Base-by-base conservation (phyloP, 768 basidiomycete genomes). In the Calocera viscosa region DNA sequence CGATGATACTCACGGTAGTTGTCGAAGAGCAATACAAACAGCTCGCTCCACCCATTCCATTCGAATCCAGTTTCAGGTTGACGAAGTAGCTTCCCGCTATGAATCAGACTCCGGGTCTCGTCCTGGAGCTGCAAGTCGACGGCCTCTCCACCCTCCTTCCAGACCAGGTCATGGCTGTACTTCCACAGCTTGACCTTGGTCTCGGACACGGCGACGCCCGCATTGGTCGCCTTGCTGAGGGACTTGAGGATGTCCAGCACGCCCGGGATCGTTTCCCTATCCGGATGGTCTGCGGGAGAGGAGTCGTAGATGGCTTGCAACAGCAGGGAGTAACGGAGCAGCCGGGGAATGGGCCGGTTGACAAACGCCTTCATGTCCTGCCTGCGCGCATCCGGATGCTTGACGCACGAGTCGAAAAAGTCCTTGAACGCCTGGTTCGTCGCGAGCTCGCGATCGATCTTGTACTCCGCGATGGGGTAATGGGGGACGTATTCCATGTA, bases 401-500 rank as follows among this genome's bases (percentile, higher is more conserved):
- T 84, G 12, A 77, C 76, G 64, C 79, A 82, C 76, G 79, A 49
- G 28, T 28, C 34, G 28, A 47, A 26, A 12, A 96, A 93, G 0
- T 79, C 75, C 73, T 87, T 86, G 79, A 99, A 97, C 1, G 85
- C 78, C 0, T 82, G 78, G 70, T 95, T 97, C 65, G 83, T 88
- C 11, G 82, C 86, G 81, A 89, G 86, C 77, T 96, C 94, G 33
- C 93, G 87, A 67, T 91, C 90, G 66, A 97, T 88, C 49, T 88
- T 79, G 72, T 90, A 90, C 1, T 89, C 87, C 0, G 94, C 94
- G 63, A 91, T 90, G 1, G 95, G 94, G 76, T 94, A 91, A 77
- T 94, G 87, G n/a, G 90, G 84, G 68, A 92, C 85, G 72, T 96
- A 97, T 69, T 92, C 89, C 81, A 94, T 85, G 76, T 99, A 99